Conservation (phyloP, 164 flowering plant species). For the Dillenia suffruticosa region DNA sequence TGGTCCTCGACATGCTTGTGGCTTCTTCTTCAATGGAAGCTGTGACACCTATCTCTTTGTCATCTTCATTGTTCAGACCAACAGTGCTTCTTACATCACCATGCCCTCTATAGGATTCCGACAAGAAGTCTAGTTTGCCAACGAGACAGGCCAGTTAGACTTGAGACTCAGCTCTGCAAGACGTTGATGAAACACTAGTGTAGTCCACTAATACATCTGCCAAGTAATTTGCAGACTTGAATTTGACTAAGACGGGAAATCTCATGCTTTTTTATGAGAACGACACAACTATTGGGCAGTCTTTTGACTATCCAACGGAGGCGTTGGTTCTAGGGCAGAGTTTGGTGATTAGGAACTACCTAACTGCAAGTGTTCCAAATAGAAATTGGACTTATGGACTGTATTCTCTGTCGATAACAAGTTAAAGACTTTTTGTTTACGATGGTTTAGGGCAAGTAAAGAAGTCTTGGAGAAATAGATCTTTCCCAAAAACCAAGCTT, state of each 20-base stretch:
- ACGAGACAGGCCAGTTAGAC: constrained; percentile 8
- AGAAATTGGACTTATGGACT: constrained; percentile 13
- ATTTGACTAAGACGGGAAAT: constrained; percentile 20
- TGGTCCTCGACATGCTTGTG: constrained; percentile 13
- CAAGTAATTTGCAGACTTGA: constrained; percentile 12
- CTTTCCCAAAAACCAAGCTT: constrained; percentile 4
- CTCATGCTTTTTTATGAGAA: constrained; percentile 10
- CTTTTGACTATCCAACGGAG: constrained; percentile 29
- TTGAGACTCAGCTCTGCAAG: constrained; percentile 14
- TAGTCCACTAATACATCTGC: constrained; percentile 20
- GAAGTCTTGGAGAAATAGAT: constrained; percentile 21
- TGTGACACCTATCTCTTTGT: constrained; percentile 15
- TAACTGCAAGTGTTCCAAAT: constrained; percentile 14
- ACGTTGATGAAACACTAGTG: constrained; percentile 14
- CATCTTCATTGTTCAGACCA: constrained; percentile 16
- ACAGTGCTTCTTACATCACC: constrained; percentile 5
- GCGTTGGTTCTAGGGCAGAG: constrained; percentile 21
- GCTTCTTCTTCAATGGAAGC: constrained; percentile 16
- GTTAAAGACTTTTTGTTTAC: constrained; percentile 9
- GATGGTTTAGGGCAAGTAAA: constrained; percentile 20
- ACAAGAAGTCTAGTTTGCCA: constrained; percentile 24
- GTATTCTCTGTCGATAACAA: constrained; percentile 4
- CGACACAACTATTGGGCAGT: constrained; percentile 18
- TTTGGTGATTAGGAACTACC: constrained; percentile 7
- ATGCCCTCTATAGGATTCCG: constrained; percentile 1